Percentiles rank a stretch among this genome's conserved stretches.
Conservation (phyloP, 2,329 filamentous ascomycete genomes). For the Sarocladium strictum region DNA sequence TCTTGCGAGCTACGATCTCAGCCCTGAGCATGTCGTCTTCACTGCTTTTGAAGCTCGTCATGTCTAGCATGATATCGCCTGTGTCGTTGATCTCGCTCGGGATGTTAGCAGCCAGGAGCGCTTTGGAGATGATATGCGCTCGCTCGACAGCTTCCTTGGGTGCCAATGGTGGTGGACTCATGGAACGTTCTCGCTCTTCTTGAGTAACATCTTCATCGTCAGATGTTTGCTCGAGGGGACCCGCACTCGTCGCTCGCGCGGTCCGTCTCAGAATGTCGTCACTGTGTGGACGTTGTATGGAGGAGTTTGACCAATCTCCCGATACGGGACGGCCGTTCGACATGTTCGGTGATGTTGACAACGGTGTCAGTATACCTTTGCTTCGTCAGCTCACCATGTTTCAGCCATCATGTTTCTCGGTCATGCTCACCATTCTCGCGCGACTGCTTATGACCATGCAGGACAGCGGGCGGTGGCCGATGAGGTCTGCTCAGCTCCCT, state of each 20-base stretch:
- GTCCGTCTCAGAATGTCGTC: slow-evolving; percentile 47
- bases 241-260: slow-evolving; percentile 27
- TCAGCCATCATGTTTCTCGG: not conserved
- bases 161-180: slow-evolving; percentile 70
- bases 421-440: slow-evolving; percentile 24
- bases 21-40: slow-evolving; percentile 89
- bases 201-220: slow-evolving; percentile 29
- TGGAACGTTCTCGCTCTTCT: slow-evolving; percentile 50
- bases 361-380: slow-evolving; percentile 44
- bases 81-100: slow-evolving; percentile 86
- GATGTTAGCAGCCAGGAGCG: slow-evolving; percentile 85
- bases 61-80: slow-evolving; percentile 94
- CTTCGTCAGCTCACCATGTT: not conserved
- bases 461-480: slow-evolving; percentile 39
- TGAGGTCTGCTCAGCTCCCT: slow-evolving; percentile 26
- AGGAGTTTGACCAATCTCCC: slow-evolving; percentile 45
- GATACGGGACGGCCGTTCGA: slow-evolving; percentile 38
- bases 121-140: slow-evolving; percentile 78
- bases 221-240: slow-evolving; percentile 15
- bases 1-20: slow-evolving; percentile 87
- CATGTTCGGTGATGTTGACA: slow-evolving; percentile 47
- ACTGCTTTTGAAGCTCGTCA: slow-evolving; percentile 93
- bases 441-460: slow-evolving; percentile 20
- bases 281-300: slow-evolving; percentile 40
- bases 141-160: slow-evolving; percentile 73